These are phyloP conservation scores for Waitea zeae DNA, from an alignment of 1,284 basidiomycete genomes.

Conservation along the genomic window DNA sequence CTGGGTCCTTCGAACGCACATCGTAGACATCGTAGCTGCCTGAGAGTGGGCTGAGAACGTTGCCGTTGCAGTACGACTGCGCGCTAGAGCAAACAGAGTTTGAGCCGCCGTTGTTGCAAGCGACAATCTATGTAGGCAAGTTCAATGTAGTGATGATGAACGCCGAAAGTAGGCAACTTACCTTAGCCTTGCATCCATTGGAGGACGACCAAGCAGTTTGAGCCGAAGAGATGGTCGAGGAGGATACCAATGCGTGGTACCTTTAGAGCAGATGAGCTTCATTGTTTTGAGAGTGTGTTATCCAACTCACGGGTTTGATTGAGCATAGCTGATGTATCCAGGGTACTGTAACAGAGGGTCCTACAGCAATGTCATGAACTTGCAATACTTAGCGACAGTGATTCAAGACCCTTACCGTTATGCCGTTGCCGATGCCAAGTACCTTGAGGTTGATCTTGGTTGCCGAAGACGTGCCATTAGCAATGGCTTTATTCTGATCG, in stretches of 20 bases:
- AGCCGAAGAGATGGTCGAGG: slow-evolving; percentile 19
- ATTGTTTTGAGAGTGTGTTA: too few species aligned
- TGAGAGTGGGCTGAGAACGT: slow-evolving; percentile 29
- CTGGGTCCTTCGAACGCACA: slow-evolving; percentile 26
- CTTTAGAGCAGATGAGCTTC: slow-evolving; percentile 4
- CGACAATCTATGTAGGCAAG: slow-evolving; percentile 21
- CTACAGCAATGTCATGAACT: slow-evolving; percentile 14
- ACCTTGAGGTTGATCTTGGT: slow-evolving; percentile 39
- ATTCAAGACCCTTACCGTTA: slow-evolving; percentile 28
- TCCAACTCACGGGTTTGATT: slow-evolving; percentile 31
- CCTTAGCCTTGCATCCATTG: slow-evolving; percentile 31
- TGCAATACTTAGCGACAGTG: slow-evolving; percentile 1
- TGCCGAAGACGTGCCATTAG: slow-evolving; percentile 26
- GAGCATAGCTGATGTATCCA: slow-evolving; percentile 35
- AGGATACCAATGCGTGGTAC: slow-evolving; percentile 33
- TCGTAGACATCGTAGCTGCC: slow-evolving; percentile 36
- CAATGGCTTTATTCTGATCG: slow-evolving; percentile 39
- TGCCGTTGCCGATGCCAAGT: slow-evolving; percentile 43
- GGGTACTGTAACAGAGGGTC: slow-evolving; percentile 41
- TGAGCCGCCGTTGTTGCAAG: slow-evolving; percentile 27
- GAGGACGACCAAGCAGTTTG: slow-evolving; percentile 25
- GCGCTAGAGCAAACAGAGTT: slow-evolving; percentile 32
- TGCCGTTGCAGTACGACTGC: slow-evolving; percentile 34
- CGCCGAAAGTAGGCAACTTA: slow-evolving; percentile 6
- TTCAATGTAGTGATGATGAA: background rate